Conservation (phyloP, 805 yeast species). For the Kazachstania bromeliacearum region DNA sequence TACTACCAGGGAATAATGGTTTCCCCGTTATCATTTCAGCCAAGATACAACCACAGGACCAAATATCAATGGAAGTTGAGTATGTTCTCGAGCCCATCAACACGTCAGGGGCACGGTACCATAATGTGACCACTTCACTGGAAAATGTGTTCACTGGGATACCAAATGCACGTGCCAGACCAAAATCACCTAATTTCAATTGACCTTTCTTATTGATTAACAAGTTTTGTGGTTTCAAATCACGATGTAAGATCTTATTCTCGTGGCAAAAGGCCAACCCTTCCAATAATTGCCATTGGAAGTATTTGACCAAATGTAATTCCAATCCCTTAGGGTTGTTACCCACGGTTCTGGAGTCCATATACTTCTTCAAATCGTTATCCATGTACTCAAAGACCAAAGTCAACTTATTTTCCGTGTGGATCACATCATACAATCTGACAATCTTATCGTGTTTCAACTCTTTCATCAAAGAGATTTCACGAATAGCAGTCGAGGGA, state of each 20-base stretch:
- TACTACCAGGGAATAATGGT: constrained; percentile 94
- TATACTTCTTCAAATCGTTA: constrained; percentile 88
- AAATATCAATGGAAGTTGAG: constrained; percentile 96
- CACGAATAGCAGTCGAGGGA: constrained; percentile 96
- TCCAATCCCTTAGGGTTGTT: constrained; percentile 31
- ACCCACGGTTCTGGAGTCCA: constrained; percentile 55
- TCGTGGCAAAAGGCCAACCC: constrained; percentile 93
- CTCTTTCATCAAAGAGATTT: constrained; percentile 88
- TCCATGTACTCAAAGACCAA: constrained; percentile 91
- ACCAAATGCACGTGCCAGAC: constrained; percentile 94
- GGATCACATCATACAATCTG: constrained; percentile 84
- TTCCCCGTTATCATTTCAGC: constrained; percentile 97
- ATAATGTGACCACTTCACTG: constrained; percentile 93
- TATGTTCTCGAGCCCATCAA: constrained; percentile 93
- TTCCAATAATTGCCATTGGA: constrained; percentile 82
- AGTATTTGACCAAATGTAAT: constrained; percentile 65
- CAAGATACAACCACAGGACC: constrained; percentile 96
- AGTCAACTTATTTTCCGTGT: constrained; percentile 88
- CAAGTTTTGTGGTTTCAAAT: constrained; percentile 91
- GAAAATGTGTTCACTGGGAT: constrained; percentile 95
- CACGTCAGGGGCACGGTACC: constrained; percentile 97
- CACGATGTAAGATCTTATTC: constrained; percentile 90
- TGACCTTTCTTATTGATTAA: constrained; percentile 93
- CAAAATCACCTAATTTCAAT: constrained; percentile 84
- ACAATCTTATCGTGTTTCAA: constrained; percentile 91